Evolutionary conservation across 2,329 filamentous ascomycete species (phyloP), one percentile per base, ranked within the genome.

Genomic region (Talaromyces sp.): DNA sequence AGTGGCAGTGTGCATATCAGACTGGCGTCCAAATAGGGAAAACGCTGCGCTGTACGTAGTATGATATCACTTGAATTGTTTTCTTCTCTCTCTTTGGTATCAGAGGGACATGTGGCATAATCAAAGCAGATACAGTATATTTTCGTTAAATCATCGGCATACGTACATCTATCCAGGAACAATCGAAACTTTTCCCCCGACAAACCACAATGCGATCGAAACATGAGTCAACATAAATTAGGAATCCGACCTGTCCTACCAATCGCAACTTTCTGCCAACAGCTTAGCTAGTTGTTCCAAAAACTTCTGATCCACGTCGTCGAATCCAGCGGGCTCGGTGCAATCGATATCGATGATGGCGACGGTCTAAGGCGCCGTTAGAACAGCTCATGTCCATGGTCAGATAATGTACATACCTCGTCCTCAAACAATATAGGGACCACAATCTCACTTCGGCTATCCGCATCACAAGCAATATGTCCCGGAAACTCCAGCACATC

Each of bases 281-380:
- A 81, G 64, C 14, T 66, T 66, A 0, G 79, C 79, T 61, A 82
- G 67, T 28, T 69, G 66, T 68, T 80, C 78, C 23, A 82, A 67
- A 57, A 75, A 75, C 58, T 76, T 72, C 65, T 73, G 72, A 68
- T 82, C 80, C 12, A 72, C 72, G 2, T 79, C 75, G 64, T 81
- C 77, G 66, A 82, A 82, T 16, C 77, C 79, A 6, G 68, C 66
- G 14, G 75, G 68, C 60, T 76, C 73, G 23, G 77, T 69, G 68
- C 79, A 82, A 64, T 82, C 80, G 31, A 82, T 70, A 66, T 82
- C 80, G 57, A 82, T 80, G 61, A 82, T 77, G 16, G 77, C 80
- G 39, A 82, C 75, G 7, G 79, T 78, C 78, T 80, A 46, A 12
- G 8, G 7, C 18, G 8, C 35, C 35, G 12, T 37, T 37, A 37